A percentile compares a stretch with the other conserved stretches of the same genome.
phyloP scores from a whole-genome alignment of 2,329 filamentous ascomycete genomes.

The Cordyceps tenuipes region DNA sequence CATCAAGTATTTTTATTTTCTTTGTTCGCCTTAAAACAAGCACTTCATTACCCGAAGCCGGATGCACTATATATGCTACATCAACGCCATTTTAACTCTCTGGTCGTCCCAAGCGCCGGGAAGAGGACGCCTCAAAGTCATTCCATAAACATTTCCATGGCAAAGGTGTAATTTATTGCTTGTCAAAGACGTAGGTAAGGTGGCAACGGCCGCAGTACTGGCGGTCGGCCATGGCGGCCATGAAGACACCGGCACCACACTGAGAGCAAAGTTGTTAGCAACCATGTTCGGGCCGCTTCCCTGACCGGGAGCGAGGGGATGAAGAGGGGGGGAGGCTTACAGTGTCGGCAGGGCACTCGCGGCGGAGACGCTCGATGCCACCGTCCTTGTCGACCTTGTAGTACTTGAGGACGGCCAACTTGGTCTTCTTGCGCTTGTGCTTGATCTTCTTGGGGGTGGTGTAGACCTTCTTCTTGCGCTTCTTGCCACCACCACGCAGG shows the following conservation, averaged over 20 bases:
- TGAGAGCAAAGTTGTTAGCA: constrained; percentile 25
- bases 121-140: constrained; percentile 13
- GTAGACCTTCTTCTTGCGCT: constrained; percentile 99
- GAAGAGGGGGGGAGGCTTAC: constrained; percentile 54
- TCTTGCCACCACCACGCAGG: constrained; percentile 98
- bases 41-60: constrained; percentile 31
- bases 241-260: constrained; percentile 99
- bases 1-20: constrained; percentile 11
- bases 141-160: constrained; percentile 10
- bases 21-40: constrained; percentile 22
- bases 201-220: constrained; percentile 85
- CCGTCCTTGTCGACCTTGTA: constrained; percentile 99
- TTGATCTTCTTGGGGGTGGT: constrained; percentile 99
- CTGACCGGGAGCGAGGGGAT: no score
- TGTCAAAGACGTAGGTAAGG: constrained; percentile 66
- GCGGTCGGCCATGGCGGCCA: constrained; percentile 99
- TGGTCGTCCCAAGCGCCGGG: constrained; percentile 15
- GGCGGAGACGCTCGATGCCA: constrained; percentile 98
- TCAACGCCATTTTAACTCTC: constrained; percentile 30
- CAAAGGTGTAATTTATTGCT: constrained; percentile 39
- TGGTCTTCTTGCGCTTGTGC: constrained; percentile 99
- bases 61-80: constrained; percentile 36
- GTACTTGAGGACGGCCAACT: constrained; percentile 99
- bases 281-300: no score
- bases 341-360: constrained; percentile 90